A percentile compares a stretch with the other conserved stretches of the same genome.
These are phyloP conservation scores for Clonostachys rosea DNA, from an alignment of 2,329 filamentous ascomycete genomes.

Conservation along the genomic window DNA sequence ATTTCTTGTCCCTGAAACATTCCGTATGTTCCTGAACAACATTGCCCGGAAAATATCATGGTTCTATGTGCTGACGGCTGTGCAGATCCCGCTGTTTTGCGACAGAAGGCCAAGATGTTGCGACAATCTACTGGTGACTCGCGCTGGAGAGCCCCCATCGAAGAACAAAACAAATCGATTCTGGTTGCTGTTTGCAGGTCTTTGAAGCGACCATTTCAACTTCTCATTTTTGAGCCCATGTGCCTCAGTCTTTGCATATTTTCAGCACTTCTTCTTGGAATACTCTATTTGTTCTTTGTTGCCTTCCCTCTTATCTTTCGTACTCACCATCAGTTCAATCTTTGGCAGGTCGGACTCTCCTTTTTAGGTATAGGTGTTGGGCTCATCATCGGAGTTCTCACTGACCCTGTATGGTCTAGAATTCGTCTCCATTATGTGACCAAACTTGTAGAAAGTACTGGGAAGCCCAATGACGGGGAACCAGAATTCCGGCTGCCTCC, in stretches of 20 bases:
- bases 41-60: too few relatives aligned
- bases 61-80: too few relatives aligned
- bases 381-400: too few relatives aligned
- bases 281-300: conserved; percentile 87
- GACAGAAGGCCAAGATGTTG: conserved; percentile 64
- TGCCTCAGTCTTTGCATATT: conserved; percentile 76
- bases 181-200: conserved; percentile 52
- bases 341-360: conserved; percentile 75
- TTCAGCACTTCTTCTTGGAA: conserved; percentile 79
- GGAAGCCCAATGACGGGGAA: conserved; percentile 39
- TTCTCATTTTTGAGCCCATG: conserved; percentile 82
- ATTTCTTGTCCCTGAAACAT: conserved; percentile 81
- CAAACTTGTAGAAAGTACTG: too few relatives aligned
- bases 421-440: too few relatives aligned
- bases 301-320: conserved; percentile 82
- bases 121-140: conserved; percentile 75
- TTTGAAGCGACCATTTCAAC: conserved; percentile 68
- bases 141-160: conserved; percentile 72
- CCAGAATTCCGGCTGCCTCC: conserved; percentile 84
- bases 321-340: conserved; percentile 68
- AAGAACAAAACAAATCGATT: conserved; percentile 67
- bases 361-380: conserved; percentile 66
- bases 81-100: conserved; percentile 62
- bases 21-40: conserved; percentile 41
- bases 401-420: too few relatives aligned